Evolutionary conservation across 75 land plant genomes (phyloP).

Genomic region (Sequoiadendron giganteum): DNA sequence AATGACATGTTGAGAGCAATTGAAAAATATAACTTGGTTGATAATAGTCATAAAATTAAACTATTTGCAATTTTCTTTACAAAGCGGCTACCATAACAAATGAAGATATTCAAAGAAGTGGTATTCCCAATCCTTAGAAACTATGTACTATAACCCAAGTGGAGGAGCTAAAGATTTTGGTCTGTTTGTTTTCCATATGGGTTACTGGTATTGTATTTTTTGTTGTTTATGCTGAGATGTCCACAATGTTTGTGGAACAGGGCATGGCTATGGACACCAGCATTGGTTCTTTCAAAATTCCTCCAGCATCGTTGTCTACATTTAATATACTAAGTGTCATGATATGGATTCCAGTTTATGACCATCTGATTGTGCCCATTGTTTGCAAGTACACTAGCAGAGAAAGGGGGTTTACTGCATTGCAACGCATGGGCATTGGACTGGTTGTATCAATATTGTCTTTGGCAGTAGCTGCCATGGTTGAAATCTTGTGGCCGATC

Average conservation of each 20-base stretch:
- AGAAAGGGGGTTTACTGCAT: constrained; percentile 63
- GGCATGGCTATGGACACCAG: constrained; percentile 58
- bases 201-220: constrained; percentile 52
- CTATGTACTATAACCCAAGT: constrained; percentile 76
- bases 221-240: constrained; percentile 68
- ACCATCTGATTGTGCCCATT: constrained; percentile 61
- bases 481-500: constrained; percentile 80
- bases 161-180: constrained; percentile 65
- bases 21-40: neutral
- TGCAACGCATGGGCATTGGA: constrained; percentile 83
- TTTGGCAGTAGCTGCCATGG: constrained; percentile 64
- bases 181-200: constrained; percentile 74
- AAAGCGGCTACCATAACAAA: constrained; percentile 51
- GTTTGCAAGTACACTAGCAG: constrained; percentile 55
- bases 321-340: constrained; percentile 71
- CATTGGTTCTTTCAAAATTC: constrained; percentile 53
- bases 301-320: constrained; percentile 64
- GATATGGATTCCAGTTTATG: constrained; percentile 78
- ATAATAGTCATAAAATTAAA: neutral
- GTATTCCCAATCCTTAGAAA: constrained; percentile 51
- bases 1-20: neutral
- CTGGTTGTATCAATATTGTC: constrained; percentile 51
- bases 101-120: constrained; percentile 23
- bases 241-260: constrained; percentile 72
- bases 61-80: constrained; percentile 38